Percentiles rank a stretch among this genome's conserved stretches.
These are phyloP conservation scores for Carpinus fangiana DNA, from an alignment of 306 rosid genomes.

Conservation along the genomic window DNA sequence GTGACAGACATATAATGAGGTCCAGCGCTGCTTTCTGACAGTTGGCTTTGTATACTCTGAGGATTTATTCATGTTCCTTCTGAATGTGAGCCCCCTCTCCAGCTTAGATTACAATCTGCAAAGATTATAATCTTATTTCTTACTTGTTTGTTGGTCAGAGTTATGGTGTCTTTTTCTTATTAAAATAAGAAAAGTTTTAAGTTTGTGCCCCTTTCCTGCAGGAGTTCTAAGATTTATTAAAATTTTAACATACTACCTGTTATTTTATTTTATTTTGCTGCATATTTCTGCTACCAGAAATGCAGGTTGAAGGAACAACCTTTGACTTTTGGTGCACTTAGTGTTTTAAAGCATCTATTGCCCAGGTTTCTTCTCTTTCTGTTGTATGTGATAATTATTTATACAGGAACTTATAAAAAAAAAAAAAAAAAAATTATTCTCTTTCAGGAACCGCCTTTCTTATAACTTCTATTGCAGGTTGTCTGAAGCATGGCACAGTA, in stretches of 20 bases:
- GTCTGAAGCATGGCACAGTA: slow-evolving; percentile 89
- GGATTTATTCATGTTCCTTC: slow-evolving; percentile 81
- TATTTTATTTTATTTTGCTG: not conserved
- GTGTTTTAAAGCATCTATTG: slow-evolving; percentile 88
- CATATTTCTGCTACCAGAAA: slow-evolving; percentile 55
- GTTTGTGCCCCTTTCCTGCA: not conserved
- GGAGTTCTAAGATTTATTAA: not conserved
- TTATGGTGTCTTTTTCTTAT: not conserved
- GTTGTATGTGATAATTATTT: slow-evolving; percentile 21
- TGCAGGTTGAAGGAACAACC: slow-evolving; percentile 89
- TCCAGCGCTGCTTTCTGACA: slow-evolving; percentile 92
- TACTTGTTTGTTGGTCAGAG: not conserved
- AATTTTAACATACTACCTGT: not conserved
- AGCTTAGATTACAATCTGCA: slow-evolving; percentile 2
- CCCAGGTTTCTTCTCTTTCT: slow-evolving; percentile 64
- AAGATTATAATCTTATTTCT: not conserved
- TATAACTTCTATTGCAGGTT: slow-evolving; percentile 52
- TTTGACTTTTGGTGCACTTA: slow-evolving; percentile 73
- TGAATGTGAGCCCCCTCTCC: slow-evolving; percentile 60
- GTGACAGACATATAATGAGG: slow-evolving; percentile 88
- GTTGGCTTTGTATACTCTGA: slow-evolving; percentile 90
- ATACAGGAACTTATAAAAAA: not conserved
- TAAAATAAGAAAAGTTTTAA: not conserved
- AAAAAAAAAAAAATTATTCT: no score
- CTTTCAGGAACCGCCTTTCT: slow-evolving; percentile 21